These are phyloP conservation scores for Plasmopara viticola DNA, from an alignment of 352 stramenopile genomes.

Conservation along the genomic window DNA sequence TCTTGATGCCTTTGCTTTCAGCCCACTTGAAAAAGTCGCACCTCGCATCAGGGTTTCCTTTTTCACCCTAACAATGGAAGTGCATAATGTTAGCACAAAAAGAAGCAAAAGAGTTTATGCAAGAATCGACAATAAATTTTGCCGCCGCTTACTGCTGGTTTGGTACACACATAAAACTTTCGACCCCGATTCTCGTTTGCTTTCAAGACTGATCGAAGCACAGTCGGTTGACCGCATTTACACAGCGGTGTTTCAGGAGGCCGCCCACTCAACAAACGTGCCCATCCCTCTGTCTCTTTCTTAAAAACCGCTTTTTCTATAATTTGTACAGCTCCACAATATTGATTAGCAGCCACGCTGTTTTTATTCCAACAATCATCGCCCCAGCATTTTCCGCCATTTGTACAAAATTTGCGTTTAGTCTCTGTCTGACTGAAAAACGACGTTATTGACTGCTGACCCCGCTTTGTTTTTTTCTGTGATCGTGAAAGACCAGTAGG, in stretches of 20 bases:
- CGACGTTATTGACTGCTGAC: constrained; percentile 43
- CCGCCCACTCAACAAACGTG: constrained; percentile 56
- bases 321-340: constrained; percentile 7
- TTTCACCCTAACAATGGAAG: constrained; percentile 48
- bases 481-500: background rate
- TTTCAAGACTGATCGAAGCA: constrained; percentile 76
- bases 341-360: constrained; percentile 7
- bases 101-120: background rate
- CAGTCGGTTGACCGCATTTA: constrained; percentile 52
- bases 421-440: constrained; percentile 34
- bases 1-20: constrained; percentile 29
- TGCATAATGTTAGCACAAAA: background rate
- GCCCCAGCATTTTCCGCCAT: background rate
- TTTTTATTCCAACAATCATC: background rate
- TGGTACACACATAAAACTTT: constrained; percentile 85
- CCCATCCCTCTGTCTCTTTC: constrained; percentile 44
- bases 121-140: background rate
- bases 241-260: constrained; percentile 58
- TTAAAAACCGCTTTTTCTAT: constrained; percentile 26
- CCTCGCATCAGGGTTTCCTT: constrained; percentile 60
- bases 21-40: constrained; percentile 87
- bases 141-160: constrained; percentile 43
- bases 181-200: constrained; percentile 73
- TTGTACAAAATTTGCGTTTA: constrained; percentile 11
- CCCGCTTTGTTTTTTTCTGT: constrained; percentile 9